phyloP scores from a whole-genome alignment of 1,139 yeast genomes.

The Diutina catenulata region DNA sequence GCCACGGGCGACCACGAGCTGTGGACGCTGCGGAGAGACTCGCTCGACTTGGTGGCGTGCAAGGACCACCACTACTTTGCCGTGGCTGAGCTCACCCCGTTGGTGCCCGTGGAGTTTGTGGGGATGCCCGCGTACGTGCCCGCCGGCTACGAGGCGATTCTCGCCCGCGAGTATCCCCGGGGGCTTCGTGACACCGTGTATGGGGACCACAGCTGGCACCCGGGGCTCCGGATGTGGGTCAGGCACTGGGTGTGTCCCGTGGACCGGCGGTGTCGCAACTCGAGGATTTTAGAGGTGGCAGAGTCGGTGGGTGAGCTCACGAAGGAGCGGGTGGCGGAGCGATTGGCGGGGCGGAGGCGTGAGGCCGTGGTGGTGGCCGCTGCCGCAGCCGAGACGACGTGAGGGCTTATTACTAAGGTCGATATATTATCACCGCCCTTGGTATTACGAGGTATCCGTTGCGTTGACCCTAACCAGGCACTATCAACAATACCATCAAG shows the following conservation, averaged over 20 bases:
- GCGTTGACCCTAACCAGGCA: too few relatives aligned
- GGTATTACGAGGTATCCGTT: too few relatives aligned
- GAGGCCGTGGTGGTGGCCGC: too few relatives aligned
- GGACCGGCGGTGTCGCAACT: not conserved
- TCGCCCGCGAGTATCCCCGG: constrained; percentile 32
- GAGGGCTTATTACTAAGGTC: too few relatives aligned
- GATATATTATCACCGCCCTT: too few relatives aligned
- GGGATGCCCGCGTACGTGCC: constrained; percentile 43
- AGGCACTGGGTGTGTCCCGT: not conserved
- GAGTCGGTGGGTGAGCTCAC: too few relatives aligned
- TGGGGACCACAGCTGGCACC: not conserved
- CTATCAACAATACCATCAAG: too few relatives aligned
- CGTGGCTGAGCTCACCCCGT: constrained; percentile 31
- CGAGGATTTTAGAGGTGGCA: not conserved
- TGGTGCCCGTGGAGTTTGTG: constrained; percentile 37
- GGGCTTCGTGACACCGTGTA: constrained; percentile 11
- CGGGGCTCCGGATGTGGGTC: not conserved
- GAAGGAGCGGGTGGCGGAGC: too few relatives aligned
- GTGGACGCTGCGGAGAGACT: constrained; percentile 13
- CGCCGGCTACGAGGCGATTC: constrained; percentile 16
- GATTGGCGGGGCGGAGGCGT: too few relatives aligned
- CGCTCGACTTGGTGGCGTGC: constrained; percentile 30
- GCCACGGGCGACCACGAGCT: constrained; percentile 12
- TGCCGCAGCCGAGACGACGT: too few relatives aligned
- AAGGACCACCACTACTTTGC: constrained; percentile 40